Percentiles rank a stretch among this genome's conserved stretches.
phyloP scores from a whole-genome alignment of 2,329 filamentous ascomycete species.

The Phyllosticta citribraziliensis region DNA sequence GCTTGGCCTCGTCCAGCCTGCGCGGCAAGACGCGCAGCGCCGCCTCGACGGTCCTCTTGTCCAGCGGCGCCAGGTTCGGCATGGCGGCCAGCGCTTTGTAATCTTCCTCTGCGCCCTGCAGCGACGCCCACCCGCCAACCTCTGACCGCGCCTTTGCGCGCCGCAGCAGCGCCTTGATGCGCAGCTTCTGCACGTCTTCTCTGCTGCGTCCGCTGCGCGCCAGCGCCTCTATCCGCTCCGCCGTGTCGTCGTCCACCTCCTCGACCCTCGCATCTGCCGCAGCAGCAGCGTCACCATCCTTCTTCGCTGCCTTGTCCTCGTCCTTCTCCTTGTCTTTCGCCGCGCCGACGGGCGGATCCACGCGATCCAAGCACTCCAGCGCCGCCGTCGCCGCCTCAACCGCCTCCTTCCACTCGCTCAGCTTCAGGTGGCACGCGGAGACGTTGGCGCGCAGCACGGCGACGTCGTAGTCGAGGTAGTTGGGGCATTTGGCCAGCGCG shows the following conservation, averaged over 20 bases:
- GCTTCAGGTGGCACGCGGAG: slow-evolving; percentile 76
- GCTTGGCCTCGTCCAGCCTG: slow-evolving; percentile 65
- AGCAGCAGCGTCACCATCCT: slow-evolving; percentile 27
- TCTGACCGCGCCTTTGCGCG: slow-evolving; percentile 64
- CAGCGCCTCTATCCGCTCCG: slow-evolving; percentile 21
- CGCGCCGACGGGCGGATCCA: slow-evolving; percentile 34
- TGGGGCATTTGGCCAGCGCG: slow-evolving; percentile 68
- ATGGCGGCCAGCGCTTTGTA: slow-evolving; percentile 58
- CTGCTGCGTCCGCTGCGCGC: slow-evolving; percentile 25
- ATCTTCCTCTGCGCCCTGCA: slow-evolving; percentile 71
- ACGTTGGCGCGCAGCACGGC: slow-evolving; percentile 85
- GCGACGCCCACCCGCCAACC: slow-evolving; percentile 65
- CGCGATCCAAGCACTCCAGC: slow-evolving; percentile 59
- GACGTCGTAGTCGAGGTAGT: slow-evolving; percentile 78
- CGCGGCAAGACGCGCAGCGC: slow-evolving; percentile 59
- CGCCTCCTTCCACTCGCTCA: slow-evolving; percentile 77
- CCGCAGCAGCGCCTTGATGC: slow-evolving; percentile 72
- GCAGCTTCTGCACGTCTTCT: slow-evolving; percentile 56
- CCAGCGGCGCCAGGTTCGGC: slow-evolving; percentile 52
- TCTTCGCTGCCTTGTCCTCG: slow-evolving; percentile 19
- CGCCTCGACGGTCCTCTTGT: slow-evolving; percentile 56
- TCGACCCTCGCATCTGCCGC: slow-evolving; percentile 31
- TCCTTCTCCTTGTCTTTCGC: slow-evolving; percentile 12
- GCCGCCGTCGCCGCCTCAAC: slow-evolving; percentile 63
- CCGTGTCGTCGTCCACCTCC: slow-evolving; percentile 36